Conservation (phyloP, 148 eudicot species). For the Rhododendron simsii region DNA sequence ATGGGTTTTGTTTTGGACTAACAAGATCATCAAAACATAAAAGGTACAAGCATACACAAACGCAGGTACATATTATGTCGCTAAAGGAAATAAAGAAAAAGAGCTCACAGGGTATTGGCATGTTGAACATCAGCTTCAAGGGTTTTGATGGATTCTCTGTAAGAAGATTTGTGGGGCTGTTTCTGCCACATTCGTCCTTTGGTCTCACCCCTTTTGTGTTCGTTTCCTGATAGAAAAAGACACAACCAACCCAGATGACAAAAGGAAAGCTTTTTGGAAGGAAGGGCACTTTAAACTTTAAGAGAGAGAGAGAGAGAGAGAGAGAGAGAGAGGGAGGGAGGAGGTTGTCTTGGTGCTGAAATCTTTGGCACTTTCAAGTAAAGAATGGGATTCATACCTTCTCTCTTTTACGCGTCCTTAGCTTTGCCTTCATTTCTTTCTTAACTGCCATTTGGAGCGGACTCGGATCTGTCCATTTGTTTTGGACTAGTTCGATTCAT, state of each 20-base stretch:
- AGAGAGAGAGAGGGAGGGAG: not conserved
- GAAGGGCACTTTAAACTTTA: not conserved
- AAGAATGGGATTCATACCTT: slow-evolving; percentile 10
- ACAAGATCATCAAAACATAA: not conserved
- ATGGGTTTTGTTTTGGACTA: not conserved
- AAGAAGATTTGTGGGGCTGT: slow-evolving; percentile 43
- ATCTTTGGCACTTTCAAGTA: slow-evolving; percentile 4
- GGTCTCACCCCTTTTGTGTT: slow-evolving; percentile 19
- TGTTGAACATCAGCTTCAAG: slow-evolving; percentile 92
- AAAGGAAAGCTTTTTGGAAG: not conserved
- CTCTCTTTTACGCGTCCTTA: slow-evolving; percentile 1
- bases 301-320: not conserved
- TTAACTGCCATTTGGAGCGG: not conserved
- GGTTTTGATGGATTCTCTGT: slow-evolving; percentile 65
- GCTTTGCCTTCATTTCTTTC: slow-evolving; percentile 5
- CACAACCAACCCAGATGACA: not conserved
- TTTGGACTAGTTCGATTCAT: too few relatives aligned
- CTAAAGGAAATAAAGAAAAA: not conserved
- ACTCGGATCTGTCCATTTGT: too few relatives aligned
- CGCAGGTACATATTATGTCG: not conserved
- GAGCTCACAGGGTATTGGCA: slow-evolving; percentile 74
- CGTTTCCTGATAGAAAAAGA: not conserved
- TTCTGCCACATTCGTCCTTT: slow-evolving; percentile 54
- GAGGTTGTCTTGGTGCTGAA: slow-evolving; percentile 4
- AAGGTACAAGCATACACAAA: not conserved